Conservation (phyloP, 352 stramenopile species). For the Globisporangium nodosum region DNA sequence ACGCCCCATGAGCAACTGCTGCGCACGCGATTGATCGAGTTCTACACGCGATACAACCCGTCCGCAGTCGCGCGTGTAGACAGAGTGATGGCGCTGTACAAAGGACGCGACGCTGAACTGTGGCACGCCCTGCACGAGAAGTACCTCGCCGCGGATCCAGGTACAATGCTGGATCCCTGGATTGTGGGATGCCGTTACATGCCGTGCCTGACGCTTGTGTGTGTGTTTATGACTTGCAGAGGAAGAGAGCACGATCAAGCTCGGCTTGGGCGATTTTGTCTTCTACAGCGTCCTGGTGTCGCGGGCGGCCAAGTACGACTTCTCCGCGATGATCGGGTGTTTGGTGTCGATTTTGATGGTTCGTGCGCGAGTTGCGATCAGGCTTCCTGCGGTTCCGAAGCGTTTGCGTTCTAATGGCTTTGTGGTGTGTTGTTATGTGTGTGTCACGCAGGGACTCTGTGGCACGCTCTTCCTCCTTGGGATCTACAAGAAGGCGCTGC, state of each 20-base stretch:
- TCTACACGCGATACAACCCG: constrained; percentile 72
- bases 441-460: constrained; percentile 67
- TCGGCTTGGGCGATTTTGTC: constrained; percentile 98
- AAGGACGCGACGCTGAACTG: constrained; percentile 60
- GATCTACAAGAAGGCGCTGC: constrained; percentile 94
- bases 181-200: not conserved
- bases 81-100: constrained; percentile 71
- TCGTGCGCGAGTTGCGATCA: not conserved
- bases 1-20: constrained; percentile 34
- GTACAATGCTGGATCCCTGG: constrained; percentile 14
- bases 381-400: too few relatives aligned
- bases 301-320: constrained; percentile 94
- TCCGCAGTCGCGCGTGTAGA: constrained; percentile 55
- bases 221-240: constrained; percentile 20
- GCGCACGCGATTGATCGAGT: constrained; percentile 42
- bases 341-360: constrained; percentile 93
- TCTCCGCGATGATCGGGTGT: constrained; percentile 93
- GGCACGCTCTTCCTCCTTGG: constrained; percentile 94
- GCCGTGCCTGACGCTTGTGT: not conserved
- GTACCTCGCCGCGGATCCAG: constrained; percentile 53
- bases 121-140: constrained; percentile 77
- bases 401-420: not conserved
- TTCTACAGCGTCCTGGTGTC: constrained; percentile 99
- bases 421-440: constrained; percentile 3
- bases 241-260: constrained; percentile 86